Percentiles rank a stretch among this genome's conserved stretches.
These are phyloP conservation scores for Trichosporon ovoides DNA, from an alignment of 1,284 basidiomycete genomes.

Conservation along the genomic window DNA sequence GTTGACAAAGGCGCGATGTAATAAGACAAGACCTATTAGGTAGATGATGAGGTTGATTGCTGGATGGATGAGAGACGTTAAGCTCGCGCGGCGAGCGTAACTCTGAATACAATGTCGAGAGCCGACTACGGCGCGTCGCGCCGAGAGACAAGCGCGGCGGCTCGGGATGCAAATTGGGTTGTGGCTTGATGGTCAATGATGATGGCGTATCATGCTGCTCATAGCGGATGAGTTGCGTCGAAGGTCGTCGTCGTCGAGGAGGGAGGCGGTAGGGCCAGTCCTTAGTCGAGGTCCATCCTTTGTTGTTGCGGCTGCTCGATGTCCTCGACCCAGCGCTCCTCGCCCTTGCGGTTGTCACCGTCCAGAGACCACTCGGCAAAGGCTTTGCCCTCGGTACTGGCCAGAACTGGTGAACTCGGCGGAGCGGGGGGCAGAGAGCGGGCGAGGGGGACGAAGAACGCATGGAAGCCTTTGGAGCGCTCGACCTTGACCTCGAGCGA, in stretches of 20 bases:
- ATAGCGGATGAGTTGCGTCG: neutral
- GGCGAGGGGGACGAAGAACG: constrained; percentile 41
- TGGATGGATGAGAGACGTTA: neutral
- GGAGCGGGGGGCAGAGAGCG: constrained; percentile 35
- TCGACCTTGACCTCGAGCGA: constrained; percentile 43
- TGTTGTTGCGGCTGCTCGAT: constrained; percentile 23
- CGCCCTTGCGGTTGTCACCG: constrained; percentile 2
- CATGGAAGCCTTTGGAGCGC: constrained; percentile 38
- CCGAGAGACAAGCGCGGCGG: neutral
- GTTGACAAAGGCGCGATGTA: neutral
- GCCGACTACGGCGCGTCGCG: neutral
- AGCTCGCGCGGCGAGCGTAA: constrained; percentile 1
- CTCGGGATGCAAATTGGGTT: neutral
- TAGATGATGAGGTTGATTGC: neutral
- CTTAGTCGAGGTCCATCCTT: constrained; percentile 37
- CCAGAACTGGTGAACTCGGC: constrained; percentile 32
- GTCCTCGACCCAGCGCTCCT: constrained; percentile 42
- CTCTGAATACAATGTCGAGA: neutral
- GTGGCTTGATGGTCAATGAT: neutral
- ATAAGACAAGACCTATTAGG: neutral
- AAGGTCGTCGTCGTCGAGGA: neutral
- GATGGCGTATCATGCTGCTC: neutral
- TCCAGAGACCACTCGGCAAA: constrained; percentile 20
- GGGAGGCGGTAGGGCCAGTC: neutral
- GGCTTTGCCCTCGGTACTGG: constrained; percentile 13